Evolutionary conservation across 768 basidiomycete species (phyloP), one percentile per base, ranked within the genome.

Genomic region (Kwoniella dejecticola): DNA sequence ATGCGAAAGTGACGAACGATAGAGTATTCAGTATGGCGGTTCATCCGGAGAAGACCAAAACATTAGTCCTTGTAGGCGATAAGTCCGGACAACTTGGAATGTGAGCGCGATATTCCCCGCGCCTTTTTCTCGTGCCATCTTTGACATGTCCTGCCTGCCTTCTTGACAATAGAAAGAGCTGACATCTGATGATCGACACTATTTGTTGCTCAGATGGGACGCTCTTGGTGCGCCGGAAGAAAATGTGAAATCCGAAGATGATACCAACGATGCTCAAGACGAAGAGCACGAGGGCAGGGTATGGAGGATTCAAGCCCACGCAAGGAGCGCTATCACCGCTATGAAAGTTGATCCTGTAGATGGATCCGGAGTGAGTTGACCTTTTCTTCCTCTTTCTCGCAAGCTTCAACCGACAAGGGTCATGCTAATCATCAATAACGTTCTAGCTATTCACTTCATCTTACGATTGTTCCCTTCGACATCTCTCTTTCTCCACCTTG

Each of bases 401-500:
- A 19, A 8, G 41, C 17, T 42, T 19, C 11, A 38, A 38, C 36
- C n/a, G n/a, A n/a, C n/a, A n/a, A n/a, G n/a, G 33, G 33, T 36
- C 15, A 36, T 7, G 15, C 15, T 36, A 36, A 7, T 36, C 7
- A 36, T 36, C 33, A 7, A 36, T 15, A n/a, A 36, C 33, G 33
- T 36, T 36, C 1, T 53, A 81, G 76, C 66, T 82, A 15, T 80
- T 73, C 64, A 71, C 81, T 0, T 68, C 77, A 0, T 77, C 78
- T 0, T 82, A 82, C 71, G 82, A 82, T 64, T 77, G 75, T 41
- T 78, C 82, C 1, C 54, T 82, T 8, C 79, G 82, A 3, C 58
- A 60, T 2, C 66, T 81, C 47, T 71, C 79, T 52, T 77, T 82
- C 48, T 52, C 73, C 19, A 74, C 69, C 6, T 68, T 75, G 31